Percentiles rank a stretch among this genome's conserved stretches.
Evolutionary conservation across 768 basidiomycete genomes (phyloP).

Genomic region (Termitomyces sp.): DNA sequence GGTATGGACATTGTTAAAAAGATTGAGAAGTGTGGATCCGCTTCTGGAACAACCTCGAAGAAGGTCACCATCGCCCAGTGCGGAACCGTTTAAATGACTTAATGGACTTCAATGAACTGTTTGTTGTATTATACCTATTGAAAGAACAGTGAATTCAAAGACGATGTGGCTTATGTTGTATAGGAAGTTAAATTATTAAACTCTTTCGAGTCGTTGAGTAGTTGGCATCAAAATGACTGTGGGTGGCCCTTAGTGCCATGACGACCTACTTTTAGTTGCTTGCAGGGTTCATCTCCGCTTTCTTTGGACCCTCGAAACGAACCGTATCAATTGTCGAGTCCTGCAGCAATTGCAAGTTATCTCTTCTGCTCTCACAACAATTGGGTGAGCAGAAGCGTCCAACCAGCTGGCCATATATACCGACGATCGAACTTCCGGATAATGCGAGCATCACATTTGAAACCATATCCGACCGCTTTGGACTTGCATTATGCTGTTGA

Average conservation of each 20-base stretch:
- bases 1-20: conserved; percentile 50
- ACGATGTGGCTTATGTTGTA: not conserved
- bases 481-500: too few relatives aligned
- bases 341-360: not conserved
- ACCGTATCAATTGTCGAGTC: not conserved
- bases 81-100: conserved; percentile 38
- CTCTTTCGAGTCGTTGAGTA: not conserved
- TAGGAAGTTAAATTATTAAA: not conserved
- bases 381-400: not conserved
- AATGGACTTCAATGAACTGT: not conserved
- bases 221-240: not conserved
- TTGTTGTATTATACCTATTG: conserved; percentile 13
- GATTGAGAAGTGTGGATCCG: conserved; percentile 36
- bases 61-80: conserved; percentile 49
- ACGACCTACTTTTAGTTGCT: not conserved
- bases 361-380: not conserved
- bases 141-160: not conserved
- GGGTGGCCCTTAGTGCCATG: not conserved
- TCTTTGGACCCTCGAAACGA: too few relatives aligned
- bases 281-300: not conserved
- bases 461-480: too few relatives aligned
- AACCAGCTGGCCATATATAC: too few relatives aligned
- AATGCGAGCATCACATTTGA: not conserved
- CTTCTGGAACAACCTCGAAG: conserved; percentile 34
- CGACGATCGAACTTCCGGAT: not conserved